A percentile compares a stretch with the other conserved stretches of the same genome.
Evolutionary conservation across 306 rosid species (phyloP).

Genomic region (Quercus robur): DNA sequence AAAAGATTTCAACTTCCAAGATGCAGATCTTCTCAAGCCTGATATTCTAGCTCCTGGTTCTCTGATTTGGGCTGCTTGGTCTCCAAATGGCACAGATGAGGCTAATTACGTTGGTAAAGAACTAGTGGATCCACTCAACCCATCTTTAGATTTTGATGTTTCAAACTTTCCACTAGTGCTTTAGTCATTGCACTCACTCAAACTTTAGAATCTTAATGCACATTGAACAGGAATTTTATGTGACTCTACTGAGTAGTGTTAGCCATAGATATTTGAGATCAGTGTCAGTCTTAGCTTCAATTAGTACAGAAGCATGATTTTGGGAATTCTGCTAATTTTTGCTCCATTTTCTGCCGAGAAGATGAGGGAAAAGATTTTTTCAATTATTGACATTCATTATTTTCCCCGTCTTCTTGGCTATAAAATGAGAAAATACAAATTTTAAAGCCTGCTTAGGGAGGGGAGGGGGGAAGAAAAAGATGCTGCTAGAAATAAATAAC

Average conservation of each 20-base stretch:
- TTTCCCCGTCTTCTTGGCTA: neutral
- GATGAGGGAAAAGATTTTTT: neutral
- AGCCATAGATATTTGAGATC: neutral
- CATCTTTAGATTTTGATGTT: slow-evolving; percentile 13
- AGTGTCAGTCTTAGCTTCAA: neutral
- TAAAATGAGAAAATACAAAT: neutral
- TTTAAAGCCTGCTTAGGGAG: slow-evolving; percentile 2
- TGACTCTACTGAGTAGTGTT: neutral
- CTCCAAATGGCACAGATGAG: slow-evolving; percentile 97
- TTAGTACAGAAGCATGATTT: neutral
- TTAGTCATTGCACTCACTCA: neutral
- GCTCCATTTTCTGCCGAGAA: neutral
- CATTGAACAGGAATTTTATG: neutral
- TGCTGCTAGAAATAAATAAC: neutral
- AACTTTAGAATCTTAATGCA: slow-evolving; percentile 13
- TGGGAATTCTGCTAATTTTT: neutral
- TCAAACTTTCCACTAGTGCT: slow-evolving; percentile 7
- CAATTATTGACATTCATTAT: slow-evolving; percentile 5
- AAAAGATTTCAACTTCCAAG: slow-evolving; percentile 89
- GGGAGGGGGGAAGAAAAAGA: slow-evolving; percentile 2
- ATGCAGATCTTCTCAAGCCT: slow-evolving; percentile 99
- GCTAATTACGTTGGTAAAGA: slow-evolving; percentile 78
- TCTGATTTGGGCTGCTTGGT: slow-evolving; percentile 99
- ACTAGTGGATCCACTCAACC: slow-evolving; percentile 9
- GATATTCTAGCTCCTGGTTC: slow-evolving; percentile 99